Percentiles rank a stretch among this genome's conserved stretches.
These are phyloP conservation scores for Leccinellum albellum DNA, from an alignment of 768 basidiomycete genomes.

Conservation along the genomic window DNA sequence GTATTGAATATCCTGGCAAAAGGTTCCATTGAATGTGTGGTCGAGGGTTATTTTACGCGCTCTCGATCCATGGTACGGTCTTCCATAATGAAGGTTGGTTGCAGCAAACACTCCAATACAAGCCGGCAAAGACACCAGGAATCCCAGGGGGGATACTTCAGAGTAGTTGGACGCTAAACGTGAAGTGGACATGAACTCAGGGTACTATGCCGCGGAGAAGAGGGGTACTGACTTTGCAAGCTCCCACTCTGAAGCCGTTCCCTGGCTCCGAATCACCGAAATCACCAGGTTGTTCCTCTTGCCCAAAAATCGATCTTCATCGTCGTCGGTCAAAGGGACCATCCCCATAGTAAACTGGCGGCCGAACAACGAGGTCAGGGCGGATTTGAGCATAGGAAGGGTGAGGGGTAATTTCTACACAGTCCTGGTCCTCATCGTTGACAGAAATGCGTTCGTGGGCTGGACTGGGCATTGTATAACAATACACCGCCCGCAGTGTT, in stretches of 20 bases:
- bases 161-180: slow-evolving; percentile 45
- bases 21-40: slow-evolving; percentile 91
- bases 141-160: slow-evolving; percentile 60
- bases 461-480: slow-evolving; percentile 23
- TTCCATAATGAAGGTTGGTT: slow-evolving; percentile 56
- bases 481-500: slow-evolving; percentile 1
- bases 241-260: slow-evolving; percentile 34
- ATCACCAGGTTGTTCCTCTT: slow-evolving; percentile 32
- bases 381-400: not conserved
- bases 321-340: slow-evolving; percentile 73
- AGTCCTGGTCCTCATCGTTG: slow-evolving; percentile 24
- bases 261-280: slow-evolving; percentile 27
- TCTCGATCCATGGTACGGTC: slow-evolving; percentile 50
- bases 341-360: slow-evolving; percentile 62
- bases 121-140: slow-evolving; percentile 57
- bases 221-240: slow-evolving; percentile 32
- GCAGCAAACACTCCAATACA: slow-evolving; percentile 80
- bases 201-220: not conserved
- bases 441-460: slow-evolving; percentile 31
- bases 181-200: slow-evolving; percentile 6
- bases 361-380: slow-evolving; percentile 22
- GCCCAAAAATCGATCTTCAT: slow-evolving; percentile 44
- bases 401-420: slow-evolving; percentile 6
- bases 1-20: slow-evolving; percentile 40
- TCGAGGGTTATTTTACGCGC: slow-evolving; percentile 76